Evolutionary conservation across 768 basidiomycete species (phyloP).

Genomic region (Porphyrellus cyaneotinctus): DNA sequence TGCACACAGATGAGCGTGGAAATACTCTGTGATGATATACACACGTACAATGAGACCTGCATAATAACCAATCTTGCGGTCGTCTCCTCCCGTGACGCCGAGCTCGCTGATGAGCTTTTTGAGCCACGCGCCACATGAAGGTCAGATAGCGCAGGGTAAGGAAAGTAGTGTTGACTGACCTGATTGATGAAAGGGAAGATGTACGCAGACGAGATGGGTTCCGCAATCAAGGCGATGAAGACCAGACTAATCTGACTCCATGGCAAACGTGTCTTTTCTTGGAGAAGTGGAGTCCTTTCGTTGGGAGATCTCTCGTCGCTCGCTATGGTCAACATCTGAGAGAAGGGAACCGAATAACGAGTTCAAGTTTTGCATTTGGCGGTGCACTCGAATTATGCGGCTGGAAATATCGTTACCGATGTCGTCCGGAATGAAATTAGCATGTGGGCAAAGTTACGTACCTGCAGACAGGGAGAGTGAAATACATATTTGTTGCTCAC

Average conservation of each 20-base stretch:
- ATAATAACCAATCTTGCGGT: constrained; percentile 61
- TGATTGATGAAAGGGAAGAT: constrained; percentile 65
- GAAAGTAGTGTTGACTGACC: constrained; percentile 24
- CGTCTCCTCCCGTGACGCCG: constrained; percentile 57
- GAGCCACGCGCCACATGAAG: not conserved
- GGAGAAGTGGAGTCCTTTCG: constrained; percentile 42
- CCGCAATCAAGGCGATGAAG: constrained; percentile 47
- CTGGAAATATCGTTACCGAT: too few relatives aligned
- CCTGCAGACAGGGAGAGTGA: too few relatives aligned
- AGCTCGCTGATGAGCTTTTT: constrained; percentile 52
- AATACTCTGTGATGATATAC: not conserved
- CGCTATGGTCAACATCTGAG: not conserved
- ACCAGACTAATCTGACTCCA: constrained; percentile 47
- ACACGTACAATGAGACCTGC: constrained; percentile 53
- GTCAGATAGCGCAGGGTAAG: not conserved
- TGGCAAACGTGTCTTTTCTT: constrained; percentile 35
- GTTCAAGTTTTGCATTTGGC: too few relatives aligned
- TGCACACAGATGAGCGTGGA: constrained; percentile 20
- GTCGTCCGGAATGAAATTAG: too few relatives aligned
- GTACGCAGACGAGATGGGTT: constrained; percentile 51
- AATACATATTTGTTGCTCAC: too few relatives aligned
- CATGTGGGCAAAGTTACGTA: too few relatives aligned
- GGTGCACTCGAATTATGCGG: too few relatives aligned
- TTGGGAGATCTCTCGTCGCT: constrained; percentile 36
- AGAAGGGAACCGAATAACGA: not conserved